Base-by-base conservation (phyloP, 2,329 filamentous ascomycete genomes). In the Epichloe elymi region DNA sequence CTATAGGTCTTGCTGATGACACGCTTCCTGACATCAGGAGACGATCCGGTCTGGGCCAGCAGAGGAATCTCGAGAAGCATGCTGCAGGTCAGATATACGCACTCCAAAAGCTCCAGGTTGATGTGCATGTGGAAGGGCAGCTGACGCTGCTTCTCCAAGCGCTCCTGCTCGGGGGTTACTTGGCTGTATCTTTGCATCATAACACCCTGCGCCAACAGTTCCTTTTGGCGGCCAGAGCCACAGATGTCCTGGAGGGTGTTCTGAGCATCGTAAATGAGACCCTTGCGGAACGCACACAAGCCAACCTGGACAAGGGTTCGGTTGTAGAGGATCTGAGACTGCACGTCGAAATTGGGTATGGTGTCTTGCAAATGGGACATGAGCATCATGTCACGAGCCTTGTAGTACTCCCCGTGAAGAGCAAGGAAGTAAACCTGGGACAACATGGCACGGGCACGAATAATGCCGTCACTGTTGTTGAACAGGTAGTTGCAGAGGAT, bases 51-150 rank as follows among this genome's bases (percentile, higher is more conserved):
- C 71, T 97, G 93, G 46, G 93, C 94, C 60, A 98, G 83, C 45
- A 97, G 83, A 54, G 93, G 93, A 56, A 98, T 97, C 74, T 98
- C 93, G 52, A 98, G 81, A 58, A 98, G 85, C 93, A 98, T 98
- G 72, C 89, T 96, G 76, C 91, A 97, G 48, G 93, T 97, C 53
- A 98, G 80, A 74, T 98, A 98, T 55, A 97, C 91, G 65, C 93
- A 97, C 74, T 98, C 93, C 39, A 98, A 80, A 51, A 98, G 81
- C 70, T 98, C 93, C 49, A 98, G 80, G 76, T 98, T 98, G 77
- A 98, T 98, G 79, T 98, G 93, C 89, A 98, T 96, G 76, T 98
- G 93, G 83, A 98, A 98, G 38, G 93, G 93, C 59, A 98, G 80
- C 73, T 98, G 93, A 62, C 93, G 85, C 73, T 97, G 91, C 67